Evolutionary conservation across 2,329 filamentous ascomycete species (phyloP), one percentile per base, ranked within the genome.

Genomic region (Ophiostoma triangulosporum): DNA sequence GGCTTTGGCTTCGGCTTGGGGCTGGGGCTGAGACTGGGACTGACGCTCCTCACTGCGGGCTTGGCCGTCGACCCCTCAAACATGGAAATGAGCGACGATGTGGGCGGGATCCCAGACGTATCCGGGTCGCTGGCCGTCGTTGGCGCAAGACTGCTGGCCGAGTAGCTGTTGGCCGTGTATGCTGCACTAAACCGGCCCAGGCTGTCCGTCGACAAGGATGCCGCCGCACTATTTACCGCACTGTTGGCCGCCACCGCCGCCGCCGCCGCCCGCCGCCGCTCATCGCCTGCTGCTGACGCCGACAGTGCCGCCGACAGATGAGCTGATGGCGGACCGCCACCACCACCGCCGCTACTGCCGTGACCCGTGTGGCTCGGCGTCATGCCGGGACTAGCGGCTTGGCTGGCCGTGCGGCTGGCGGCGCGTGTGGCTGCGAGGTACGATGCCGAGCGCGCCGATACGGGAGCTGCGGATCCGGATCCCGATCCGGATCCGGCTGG

Each of bases 51-150:
- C n/a, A n/a, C n/a, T 45, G 3, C 8, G 8, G 15, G 68, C 65
- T n/a, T 59, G 60, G 15, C 57, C 50, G 14, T 36, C 3, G 20
- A 73, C 57, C 73, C 70, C 66, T 89, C 84, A 59, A 88, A 88
- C 68, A 86, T 73, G 36, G 77, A 77, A 52, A 88, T 82, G 20
- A 88, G 70, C 4, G 80, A 77, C 3, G 72, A 78, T 0, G 83
- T 83, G 0, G 83, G 74, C 24, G 76, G 70, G 50, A 85, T 81
- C 6, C 79, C 70, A 1, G 71, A 74, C 9, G 76, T 76, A 62
- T 86, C 78, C 35, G 54, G 35, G 3, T 45, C 29, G 12, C 5
- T 20, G n/a, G 14, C 17, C 32, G 12, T 20, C 27, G 35, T 31
- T 26, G 22, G 29, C 15, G 15, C 27, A 20, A 46, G 43, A 17